Conservation (phyloP, 2,329 filamentous ascomycete species). For the Leptodontidium sp. region DNA sequence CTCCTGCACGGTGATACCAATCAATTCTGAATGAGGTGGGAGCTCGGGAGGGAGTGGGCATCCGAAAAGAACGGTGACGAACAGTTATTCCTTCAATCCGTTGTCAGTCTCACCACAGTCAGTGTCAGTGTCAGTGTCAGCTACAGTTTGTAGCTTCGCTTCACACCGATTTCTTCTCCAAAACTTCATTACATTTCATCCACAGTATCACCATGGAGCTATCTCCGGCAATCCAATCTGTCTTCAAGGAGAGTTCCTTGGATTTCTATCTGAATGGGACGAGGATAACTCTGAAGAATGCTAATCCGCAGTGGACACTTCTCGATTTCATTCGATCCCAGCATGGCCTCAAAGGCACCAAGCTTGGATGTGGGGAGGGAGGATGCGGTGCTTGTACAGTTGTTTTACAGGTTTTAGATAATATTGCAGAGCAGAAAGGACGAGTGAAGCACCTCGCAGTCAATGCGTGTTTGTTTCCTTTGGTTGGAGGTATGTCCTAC, state of each 20-base stretch:
- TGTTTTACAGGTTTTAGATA: slow-evolving; percentile 77
- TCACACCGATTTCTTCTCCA: too few relatives aligned
- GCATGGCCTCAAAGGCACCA: slow-evolving; percentile 85
- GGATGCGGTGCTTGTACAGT: slow-evolving; percentile 96
- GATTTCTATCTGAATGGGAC: slow-evolving; percentile 94
- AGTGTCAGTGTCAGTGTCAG: too few relatives aligned
- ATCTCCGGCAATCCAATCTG: slow-evolving; percentile 33
- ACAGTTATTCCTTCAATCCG: too few relatives aligned
- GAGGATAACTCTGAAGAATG: slow-evolving; percentile 81
- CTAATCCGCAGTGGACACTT: slow-evolving; percentile 89
- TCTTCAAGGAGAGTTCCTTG: slow-evolving; percentile 59
- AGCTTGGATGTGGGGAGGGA: slow-evolving; percentile 93
- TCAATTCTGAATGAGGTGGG: neutral
- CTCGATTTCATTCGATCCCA: slow-evolving; percentile 88
- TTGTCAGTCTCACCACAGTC: too few relatives aligned
- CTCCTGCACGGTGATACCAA: neutral
- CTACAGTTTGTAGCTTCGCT: too few relatives aligned
- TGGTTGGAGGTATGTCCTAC: slow-evolving; percentile 38
- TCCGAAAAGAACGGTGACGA: too few relatives aligned
- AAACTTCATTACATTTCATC: neutral
- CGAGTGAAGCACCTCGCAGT: slow-evolving; percentile 93
- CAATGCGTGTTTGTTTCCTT: slow-evolving; percentile 78
- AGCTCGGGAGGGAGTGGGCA: neutral
- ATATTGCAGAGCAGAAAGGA: slow-evolving; percentile 67
- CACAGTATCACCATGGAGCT: slow-evolving; percentile 31